phyloP scores from a whole-genome alignment of 228 moss, liverwort and hornwort genomes.

The Sphagnum magellanicum region DNA sequence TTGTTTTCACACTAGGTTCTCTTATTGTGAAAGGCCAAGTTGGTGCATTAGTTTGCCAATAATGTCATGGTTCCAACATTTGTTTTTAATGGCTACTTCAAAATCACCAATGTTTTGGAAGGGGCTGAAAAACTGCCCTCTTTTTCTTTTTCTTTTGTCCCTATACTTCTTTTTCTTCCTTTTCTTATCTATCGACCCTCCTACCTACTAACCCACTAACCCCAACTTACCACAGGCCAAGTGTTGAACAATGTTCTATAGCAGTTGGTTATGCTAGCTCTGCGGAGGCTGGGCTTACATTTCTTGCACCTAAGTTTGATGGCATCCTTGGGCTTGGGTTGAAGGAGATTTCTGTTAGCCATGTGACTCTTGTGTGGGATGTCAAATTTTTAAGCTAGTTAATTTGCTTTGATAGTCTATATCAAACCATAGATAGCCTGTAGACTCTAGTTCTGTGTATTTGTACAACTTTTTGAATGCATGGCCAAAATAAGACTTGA shows the following conservation, averaged over 20 bases:
- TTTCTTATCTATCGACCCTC: too few species aligned
- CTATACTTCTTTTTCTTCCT: too few species aligned
- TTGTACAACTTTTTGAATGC: too few species aligned
- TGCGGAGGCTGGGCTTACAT: constrained; percentile 69
- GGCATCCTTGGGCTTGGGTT: constrained; percentile 90
- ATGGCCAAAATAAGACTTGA: too few species aligned
- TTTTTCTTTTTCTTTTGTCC: too few species aligned
- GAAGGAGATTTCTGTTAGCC: constrained; percentile 79
- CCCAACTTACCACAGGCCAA: too few species aligned
- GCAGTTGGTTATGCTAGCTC: not conserved
- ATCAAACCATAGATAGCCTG: not conserved
- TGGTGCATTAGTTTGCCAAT: not conserved
- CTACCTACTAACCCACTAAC: too few species aligned
- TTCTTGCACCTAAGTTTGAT: constrained; percentile 84
- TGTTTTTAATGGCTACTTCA: not conserved
- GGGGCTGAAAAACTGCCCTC: too few species aligned
- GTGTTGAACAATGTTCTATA: too few species aligned
- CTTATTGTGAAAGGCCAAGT: constrained; percentile 71
- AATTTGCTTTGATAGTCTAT: not conserved
- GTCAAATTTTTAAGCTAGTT: not conserved
- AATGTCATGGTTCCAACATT: not conserved
- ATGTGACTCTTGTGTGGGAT: constrained; percentile 79
- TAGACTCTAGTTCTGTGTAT: too few species aligned
- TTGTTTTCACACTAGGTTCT: constrained; percentile 41
- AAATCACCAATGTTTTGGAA: too few species aligned